These are phyloP conservation scores for Chloranthus sessilifolius DNA, from an alignment of 164 flowering plant species.

Conservation along the genomic window DNA sequence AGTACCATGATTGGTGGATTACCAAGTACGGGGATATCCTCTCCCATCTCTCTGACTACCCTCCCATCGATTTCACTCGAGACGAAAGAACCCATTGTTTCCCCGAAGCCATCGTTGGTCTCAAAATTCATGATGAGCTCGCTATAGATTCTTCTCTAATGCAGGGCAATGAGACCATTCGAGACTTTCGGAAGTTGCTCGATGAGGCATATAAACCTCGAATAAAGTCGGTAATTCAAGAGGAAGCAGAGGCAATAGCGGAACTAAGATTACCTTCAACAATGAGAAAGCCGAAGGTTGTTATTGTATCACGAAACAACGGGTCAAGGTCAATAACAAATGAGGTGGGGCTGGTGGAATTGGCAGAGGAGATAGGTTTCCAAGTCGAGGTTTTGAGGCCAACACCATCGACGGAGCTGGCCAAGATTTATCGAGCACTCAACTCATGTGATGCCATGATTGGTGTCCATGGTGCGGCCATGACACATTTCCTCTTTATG, in stretches of 20 bases:
- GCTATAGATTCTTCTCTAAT: constrained; percentile 50
- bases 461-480: constrained; percentile 98
- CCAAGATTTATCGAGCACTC: constrained; percentile 60
- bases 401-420: constrained; percentile 52
- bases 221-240: constrained; percentile 41
- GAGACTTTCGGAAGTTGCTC: constrained; percentile 59
- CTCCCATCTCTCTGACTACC: constrained; percentile 62
- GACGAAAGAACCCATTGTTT: constrained; percentile 77
- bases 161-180: constrained; percentile 42
- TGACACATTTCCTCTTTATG: constrained; percentile 89
- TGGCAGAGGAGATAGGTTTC: constrained; percentile 74
- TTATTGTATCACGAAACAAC: constrained; percentile 50
- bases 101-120: constrained; percentile 67
- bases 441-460: constrained; percentile 80
- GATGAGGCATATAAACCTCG: constrained; percentile 67
- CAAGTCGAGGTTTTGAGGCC: constrained; percentile 64
- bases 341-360: constrained; percentile 47
- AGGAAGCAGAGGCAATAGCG: constrained; percentile 30
- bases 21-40: constrained; percentile 65
- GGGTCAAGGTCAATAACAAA: constrained; percentile 72
- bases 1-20: constrained; percentile 85
- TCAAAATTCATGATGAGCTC: constrained; percentile 86
- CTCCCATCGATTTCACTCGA: constrained; percentile 49
- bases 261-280: no score
- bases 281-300: constrained; percentile 49